phyloP scores from a whole-genome alignment of 768 basidiomycete species.

The Lactifluus echinatus region DNA sequence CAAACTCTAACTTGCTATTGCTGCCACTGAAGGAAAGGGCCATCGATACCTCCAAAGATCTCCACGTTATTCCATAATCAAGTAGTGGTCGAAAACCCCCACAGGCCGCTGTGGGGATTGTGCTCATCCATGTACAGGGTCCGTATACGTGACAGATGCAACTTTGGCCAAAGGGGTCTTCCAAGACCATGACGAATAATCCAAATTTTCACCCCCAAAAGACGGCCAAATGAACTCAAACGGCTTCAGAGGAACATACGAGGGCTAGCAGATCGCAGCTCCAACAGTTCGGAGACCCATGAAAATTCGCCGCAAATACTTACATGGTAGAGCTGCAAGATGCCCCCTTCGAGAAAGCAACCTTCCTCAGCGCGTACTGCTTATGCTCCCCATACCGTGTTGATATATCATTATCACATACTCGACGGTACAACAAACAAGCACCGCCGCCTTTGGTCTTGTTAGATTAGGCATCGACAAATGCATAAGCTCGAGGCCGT shows the following conservation, averaged over 20 bases:
- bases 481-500: neutral
- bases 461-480: neutral
- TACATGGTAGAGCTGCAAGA: conserved; percentile 94
- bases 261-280: conserved; percentile 89
- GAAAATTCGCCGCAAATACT: conserved; percentile 98
- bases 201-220: too few species aligned
- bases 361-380: conserved; percentile 43
- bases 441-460: conserved; percentile 29
- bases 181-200: too few species aligned
- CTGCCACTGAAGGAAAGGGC: too few species aligned
- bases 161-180: too few species aligned
- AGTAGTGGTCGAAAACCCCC: too few species aligned
- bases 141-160: too few species aligned
- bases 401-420: neutral
- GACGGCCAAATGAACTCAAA: too few species aligned
- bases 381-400: neutral
- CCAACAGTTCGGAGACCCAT: conserved; percentile 94
- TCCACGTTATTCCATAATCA: too few species aligned
- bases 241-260: conserved; percentile 92
- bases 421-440: conserved; percentile 88
- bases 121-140: too few species aligned
- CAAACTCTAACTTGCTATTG: too few species aligned
- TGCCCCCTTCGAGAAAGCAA: conserved; percentile 71
- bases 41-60: too few species aligned
- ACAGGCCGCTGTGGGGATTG: too few species aligned